Evolutionary conservation across 148 eudicot species (phyloP), one percentile per base, ranked within the genome.

Genomic region (Drosera capensis): DNA sequence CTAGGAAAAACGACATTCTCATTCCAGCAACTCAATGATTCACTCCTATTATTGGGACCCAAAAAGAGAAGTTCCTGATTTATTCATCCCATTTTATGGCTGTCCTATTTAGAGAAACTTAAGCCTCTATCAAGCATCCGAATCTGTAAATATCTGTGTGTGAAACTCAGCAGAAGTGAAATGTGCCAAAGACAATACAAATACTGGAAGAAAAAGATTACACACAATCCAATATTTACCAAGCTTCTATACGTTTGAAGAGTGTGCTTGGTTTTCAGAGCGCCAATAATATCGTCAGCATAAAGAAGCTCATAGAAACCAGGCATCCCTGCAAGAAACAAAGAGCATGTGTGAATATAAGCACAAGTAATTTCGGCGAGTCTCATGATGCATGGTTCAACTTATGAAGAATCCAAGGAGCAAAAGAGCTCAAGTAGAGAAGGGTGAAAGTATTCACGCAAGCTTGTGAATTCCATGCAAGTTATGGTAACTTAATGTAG

Each of bases 211-310:
- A 7, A 12, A 29, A 12, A 7, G 7, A 7, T 5, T 29, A 29
- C 12, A 29, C 12, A 29, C 12, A 29, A 29, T 29, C 7, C 12
- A 43, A 0, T 45, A 26, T n/a, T 1, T 73, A 78, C 87, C 82
- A 79, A 48, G 53, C 68, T 73, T 56, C 64, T 70, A 25, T 75
- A 79, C 40, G 87, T 69, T 40, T 76, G 76, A 14, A 67, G 23
- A 49, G 68, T 71, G 52, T 79, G 79, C 68, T 70, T 83, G 60
- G 62, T 72, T 53, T 72, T 78, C 70, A 88, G 59, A 23, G 60
- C 77, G 12, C 59, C 24, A 8, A 74, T 62, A 25, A 88, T 63
- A 43, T 83, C 83, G 8, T 65, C 19, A 0, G 92, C 96, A 48
- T 70, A 79, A 17, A n/a, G n/a, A n/a, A 83, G 50, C 41, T 67